Conservation (phyloP, 371 early-diverging fungal genomes). For the Globomyces sp. region DNA sequence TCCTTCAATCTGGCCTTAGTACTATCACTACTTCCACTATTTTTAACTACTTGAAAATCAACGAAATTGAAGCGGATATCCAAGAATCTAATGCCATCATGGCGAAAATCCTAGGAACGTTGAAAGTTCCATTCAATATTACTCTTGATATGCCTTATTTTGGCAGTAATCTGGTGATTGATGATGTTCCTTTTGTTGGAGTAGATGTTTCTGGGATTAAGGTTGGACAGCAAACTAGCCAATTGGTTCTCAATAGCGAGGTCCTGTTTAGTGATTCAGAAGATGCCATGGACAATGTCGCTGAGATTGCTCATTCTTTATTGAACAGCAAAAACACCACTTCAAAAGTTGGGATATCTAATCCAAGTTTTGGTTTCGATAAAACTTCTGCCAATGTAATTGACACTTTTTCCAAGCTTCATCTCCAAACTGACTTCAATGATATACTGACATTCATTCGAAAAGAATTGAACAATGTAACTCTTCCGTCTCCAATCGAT, state of each 20-base stretch:
- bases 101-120: conserved; percentile 20
- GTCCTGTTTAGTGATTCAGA: conserved; percentile 20
- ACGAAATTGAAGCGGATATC: conserved; percentile 17
- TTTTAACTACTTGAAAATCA: conserved; percentile 12
- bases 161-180: background rate
- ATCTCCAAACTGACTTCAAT: background rate
- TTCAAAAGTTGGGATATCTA: background rate
- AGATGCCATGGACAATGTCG: conserved; percentile 9
- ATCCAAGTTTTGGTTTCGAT: conserved; percentile 3
- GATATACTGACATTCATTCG: background rate
- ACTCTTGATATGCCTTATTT: conserved; percentile 25
- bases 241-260: conserved; percentile 6
- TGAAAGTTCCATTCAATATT: conserved; percentile 11
- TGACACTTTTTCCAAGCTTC: conserved; percentile 2
- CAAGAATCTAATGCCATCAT: conserved; percentile 14
- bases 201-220: conserved; percentile 6
- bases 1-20: background rate
- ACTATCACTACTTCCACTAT: background rate
- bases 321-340: background rate
- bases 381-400: background rate
- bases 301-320: background rate
- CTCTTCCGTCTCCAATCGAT: conserved; percentile 10
- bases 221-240: conserved; percentile 10
- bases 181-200: background rate
- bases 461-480: background rate